Conservation (phyloP, 78 protist genomes). For the Dictyostelium firmibasis region DNA sequence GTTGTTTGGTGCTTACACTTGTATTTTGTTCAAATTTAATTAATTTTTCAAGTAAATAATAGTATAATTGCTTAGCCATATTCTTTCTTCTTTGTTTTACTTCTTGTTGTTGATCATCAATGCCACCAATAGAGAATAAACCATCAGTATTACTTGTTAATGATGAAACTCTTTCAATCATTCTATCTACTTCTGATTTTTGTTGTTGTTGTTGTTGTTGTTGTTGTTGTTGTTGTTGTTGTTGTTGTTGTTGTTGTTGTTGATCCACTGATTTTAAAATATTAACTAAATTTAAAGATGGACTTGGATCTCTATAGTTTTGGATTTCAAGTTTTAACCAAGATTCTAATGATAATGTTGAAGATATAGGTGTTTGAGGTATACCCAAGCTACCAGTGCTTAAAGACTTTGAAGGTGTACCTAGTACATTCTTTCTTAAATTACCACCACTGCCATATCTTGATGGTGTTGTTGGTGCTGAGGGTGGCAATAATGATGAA, state of each 20-base stretch:
- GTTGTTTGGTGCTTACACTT: neutral
- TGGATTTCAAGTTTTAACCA: constrained; percentile 33
- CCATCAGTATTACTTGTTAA: neutral
- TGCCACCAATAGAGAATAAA: neutral
- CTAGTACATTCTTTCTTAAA: neutral
- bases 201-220: neutral
- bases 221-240: neutral
- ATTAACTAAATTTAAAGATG: neutral
- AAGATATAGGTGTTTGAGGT: constrained; percentile 38
- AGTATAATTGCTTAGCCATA: constrained; percentile 34
- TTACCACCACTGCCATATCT: neutral
- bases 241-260: neutral
- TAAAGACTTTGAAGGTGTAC: neutral
- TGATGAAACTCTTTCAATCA: neutral
- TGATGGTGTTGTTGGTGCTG: neutral
- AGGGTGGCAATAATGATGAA: neutral
- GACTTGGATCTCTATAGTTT: neutral
- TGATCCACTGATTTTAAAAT: neutral
- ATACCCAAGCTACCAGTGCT: neutral
- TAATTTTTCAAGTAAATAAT: neutral
- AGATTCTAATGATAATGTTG: constrained; percentile 13
- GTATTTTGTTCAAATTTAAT: neutral
- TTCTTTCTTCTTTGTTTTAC: constrained; percentile 17
- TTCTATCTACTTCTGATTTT: neutral
- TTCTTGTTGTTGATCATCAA: neutral